These are phyloP conservation scores for Uncinocarpus reesii DNA, from an alignment of 2,329 filamentous ascomycete genomes.

Conservation along the genomic window DNA sequence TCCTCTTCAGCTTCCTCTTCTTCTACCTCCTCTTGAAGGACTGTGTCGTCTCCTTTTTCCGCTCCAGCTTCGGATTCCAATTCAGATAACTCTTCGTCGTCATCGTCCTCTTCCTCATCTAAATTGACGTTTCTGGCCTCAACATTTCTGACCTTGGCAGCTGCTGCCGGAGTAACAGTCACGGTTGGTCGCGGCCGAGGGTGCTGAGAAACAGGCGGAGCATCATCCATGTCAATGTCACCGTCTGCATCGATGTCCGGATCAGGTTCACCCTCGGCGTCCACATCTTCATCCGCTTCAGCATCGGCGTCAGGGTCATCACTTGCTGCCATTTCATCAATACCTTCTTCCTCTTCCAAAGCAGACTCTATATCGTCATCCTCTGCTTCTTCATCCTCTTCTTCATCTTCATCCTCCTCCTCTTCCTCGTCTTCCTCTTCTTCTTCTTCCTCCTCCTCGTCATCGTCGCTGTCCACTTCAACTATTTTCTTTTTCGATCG, in stretches of 20 bases:
- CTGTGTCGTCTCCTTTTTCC: constrained; percentile 42
- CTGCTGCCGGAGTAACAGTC: constrained; percentile 28
- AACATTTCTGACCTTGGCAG: constrained; percentile 34
- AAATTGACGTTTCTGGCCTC: constrained; percentile 41
- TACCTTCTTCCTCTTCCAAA: constrained; percentile 39
- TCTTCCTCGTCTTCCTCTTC: constrained; percentile 26
- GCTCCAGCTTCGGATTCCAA: constrained; percentile 39
- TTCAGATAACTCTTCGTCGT: constrained; percentile 41
- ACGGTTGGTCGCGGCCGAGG: constrained; percentile 29
- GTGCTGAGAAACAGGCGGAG: constrained; percentile 31
- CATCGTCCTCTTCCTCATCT: constrained; percentile 41
- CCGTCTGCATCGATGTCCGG: constrained; percentile 23
- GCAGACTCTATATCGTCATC: constrained; percentile 29
- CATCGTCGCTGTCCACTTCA: constrained; percentile 38
- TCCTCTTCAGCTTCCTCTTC: constrained; percentile 29
- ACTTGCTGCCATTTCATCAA: constrained; percentile 35
- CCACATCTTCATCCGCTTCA: constrained; percentile 23
- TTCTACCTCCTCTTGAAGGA: constrained; percentile 32
- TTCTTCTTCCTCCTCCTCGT: constrained; percentile 36
- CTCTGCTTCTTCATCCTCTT: constrained; percentile 35
- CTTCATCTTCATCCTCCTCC: constrained; percentile 40
- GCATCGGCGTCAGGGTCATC: constrained; percentile 24
- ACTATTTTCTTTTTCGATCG: constrained; percentile 37
- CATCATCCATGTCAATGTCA: constrained; percentile 40
- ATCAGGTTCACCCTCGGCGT: constrained; percentile 25